These are phyloP conservation scores for Quercus dentata DNA, from an alignment of 306 rosid species.

Conservation along the genomic window DNA sequence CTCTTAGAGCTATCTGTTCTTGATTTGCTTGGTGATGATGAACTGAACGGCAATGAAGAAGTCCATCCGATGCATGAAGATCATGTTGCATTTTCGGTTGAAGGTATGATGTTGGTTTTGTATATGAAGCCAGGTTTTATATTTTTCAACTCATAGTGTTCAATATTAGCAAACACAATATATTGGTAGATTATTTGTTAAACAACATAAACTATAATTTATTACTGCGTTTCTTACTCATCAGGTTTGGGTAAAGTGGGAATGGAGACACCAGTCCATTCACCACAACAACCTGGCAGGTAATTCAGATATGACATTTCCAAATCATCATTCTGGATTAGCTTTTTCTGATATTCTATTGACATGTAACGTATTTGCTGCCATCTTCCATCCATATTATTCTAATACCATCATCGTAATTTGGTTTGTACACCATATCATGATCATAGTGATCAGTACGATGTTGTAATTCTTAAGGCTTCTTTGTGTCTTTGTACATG, in stretches of 20 bases:
- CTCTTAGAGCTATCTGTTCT: constrained; percentile 61
- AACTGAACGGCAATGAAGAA: constrained; percentile 32
- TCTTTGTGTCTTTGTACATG: too few relatives aligned
- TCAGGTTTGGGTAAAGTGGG: constrained; percentile 90
- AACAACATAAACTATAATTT: neutral
- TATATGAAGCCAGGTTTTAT: neutral
- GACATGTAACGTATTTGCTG: neutral
- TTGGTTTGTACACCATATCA: neutral
- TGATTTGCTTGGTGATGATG: constrained; percentile 75
- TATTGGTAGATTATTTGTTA: neutral
- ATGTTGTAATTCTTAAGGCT: too few relatives aligned
- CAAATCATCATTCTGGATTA: neutral
- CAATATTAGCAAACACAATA: neutral
- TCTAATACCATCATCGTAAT: neutral
- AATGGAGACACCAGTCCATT: constrained; percentile 70
- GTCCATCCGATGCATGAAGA: constrained; percentile 58
- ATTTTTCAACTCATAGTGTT: neutral
- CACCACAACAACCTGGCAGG: constrained; percentile 71
- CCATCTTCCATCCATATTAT: neutral
- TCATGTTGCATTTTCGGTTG: constrained; percentile 90
- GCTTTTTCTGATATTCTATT: neutral
- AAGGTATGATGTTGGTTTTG: constrained; percentile 44
- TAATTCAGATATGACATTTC: constrained; percentile 16
- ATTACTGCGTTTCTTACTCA: neutral
- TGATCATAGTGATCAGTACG: neutral